These are phyloP conservation scores for Botryotinia convoluta DNA, from an alignment of 2,329 filamentous ascomycete species.

Conservation along the genomic window DNA sequence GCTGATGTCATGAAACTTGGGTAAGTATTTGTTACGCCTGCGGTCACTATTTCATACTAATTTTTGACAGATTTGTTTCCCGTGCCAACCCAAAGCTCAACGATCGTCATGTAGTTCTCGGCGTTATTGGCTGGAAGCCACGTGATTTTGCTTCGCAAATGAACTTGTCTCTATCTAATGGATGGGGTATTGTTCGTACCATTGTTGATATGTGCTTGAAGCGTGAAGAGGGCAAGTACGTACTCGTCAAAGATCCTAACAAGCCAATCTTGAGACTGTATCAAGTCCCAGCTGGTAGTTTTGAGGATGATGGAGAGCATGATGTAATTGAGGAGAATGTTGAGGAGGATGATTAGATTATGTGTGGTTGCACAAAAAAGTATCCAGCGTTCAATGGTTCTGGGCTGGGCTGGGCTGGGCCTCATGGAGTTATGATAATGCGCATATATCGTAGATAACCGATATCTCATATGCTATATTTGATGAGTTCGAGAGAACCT, in stretches of 20 bases:
- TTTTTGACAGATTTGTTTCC: constrained; percentile 76
- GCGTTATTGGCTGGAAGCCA: constrained; percentile 96
- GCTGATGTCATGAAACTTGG: constrained; percentile 99
- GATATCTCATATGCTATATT: constrained; percentile 5
- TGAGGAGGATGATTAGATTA: constrained; percentile 33
- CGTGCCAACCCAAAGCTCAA: constrained; percentile 88
- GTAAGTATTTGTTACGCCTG: constrained; percentile 50
- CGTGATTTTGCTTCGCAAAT: constrained; percentile 96
- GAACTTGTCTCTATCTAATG: constrained; percentile 95
- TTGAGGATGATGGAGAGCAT: constrained; percentile 83
- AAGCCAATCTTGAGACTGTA: constrained; percentile 93
- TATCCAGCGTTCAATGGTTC: background rate
- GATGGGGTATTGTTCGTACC: constrained; percentile 97
- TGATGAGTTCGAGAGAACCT: background rate
- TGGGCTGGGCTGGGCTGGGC: constrained; percentile 11
- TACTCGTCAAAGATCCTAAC: constrained; percentile 88
- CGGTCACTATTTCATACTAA: background rate
- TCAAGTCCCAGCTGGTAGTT: constrained; percentile 80
- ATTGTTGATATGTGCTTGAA: constrained; percentile 92
- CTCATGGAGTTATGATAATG: constrained; percentile 20
- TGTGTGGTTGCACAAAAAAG: background rate
- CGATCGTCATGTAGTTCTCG: constrained; percentile 91
- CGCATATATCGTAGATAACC: constrained; percentile 4
- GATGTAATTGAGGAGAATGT: constrained; percentile 36
- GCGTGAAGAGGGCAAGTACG: constrained; percentile 76